Conservation (phyloP, 371 early-diverging fungal species). For the Syncephalastrum racemosum region DNA sequence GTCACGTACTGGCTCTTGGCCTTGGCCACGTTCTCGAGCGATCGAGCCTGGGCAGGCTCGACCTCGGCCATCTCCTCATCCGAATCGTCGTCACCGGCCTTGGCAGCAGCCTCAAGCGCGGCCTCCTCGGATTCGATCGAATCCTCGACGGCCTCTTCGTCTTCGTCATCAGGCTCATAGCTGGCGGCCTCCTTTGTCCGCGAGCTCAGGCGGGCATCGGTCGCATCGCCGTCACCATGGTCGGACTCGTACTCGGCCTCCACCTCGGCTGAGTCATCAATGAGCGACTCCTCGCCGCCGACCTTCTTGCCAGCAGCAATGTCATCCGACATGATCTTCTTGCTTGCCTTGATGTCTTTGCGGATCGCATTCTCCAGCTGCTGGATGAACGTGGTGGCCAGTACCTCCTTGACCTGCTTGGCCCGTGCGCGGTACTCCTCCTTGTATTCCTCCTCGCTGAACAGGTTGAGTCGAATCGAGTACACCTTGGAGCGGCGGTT, state of each 20-base stretch:
- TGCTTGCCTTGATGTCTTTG: constrained; percentile 61
- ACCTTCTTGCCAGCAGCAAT: constrained; percentile 42
- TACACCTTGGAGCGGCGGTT: constrained; percentile 68
- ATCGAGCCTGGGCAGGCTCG: constrained; percentile 27
- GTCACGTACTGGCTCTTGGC: constrained; percentile 61
- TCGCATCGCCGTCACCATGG: constrained; percentile 75
- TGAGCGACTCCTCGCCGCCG: constrained; percentile 19
- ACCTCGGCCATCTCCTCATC: constrained; percentile 45
- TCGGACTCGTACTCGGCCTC: constrained; percentile 48
- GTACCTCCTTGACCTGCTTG: constrained; percentile 66
- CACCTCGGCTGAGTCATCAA: constrained; percentile 52
- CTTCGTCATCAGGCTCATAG: constrained; percentile 79
- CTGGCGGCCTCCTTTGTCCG: constrained; percentile 68
- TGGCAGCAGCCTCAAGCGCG: constrained; percentile 51
- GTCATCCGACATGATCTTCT: constrained; percentile 39
- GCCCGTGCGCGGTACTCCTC: constrained; percentile 77
- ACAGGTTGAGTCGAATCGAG: constrained; percentile 81
- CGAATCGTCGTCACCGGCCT: constrained; percentile 51
- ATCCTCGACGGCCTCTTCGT: constrained; percentile 62
- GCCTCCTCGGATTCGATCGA: constrained; percentile 54
- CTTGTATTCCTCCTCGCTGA: constrained; percentile 74
- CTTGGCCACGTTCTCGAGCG: constrained; percentile 37
- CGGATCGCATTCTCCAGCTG: constrained; percentile 67
- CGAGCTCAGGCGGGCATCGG: constrained; percentile 52
- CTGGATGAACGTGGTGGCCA: constrained; percentile 73